Conservation (phyloP, 2,329 filamentous ascomycete species). For the Hymenoscyphus fructigenus region DNA sequence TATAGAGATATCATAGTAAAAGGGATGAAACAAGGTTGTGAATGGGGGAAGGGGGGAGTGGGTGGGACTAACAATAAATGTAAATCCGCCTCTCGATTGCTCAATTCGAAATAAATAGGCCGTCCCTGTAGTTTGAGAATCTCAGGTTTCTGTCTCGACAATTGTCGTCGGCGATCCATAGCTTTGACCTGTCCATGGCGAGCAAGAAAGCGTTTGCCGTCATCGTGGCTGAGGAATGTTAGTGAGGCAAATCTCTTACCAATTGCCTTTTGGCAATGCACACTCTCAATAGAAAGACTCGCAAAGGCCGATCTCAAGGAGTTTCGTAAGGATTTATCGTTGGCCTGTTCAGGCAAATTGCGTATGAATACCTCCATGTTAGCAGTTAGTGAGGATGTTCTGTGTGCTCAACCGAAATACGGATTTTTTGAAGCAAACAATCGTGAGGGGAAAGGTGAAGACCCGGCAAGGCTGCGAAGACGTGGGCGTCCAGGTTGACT, state of each 20-base stretch:
- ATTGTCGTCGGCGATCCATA: not conserved
- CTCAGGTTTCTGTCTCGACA: not conserved
- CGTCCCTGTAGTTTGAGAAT: conserved; percentile 19
- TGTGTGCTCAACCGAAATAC: not conserved
- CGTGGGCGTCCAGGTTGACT: no score
- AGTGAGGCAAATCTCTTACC: conserved; percentile 44
- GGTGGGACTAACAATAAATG: conserved; percentile 15
- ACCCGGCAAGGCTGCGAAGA: no score
- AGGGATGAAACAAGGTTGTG: no score
- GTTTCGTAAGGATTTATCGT: conserved; percentile 13
- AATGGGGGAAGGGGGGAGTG: no score
- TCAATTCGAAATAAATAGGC: conserved; percentile 30
- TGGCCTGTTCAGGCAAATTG: conserved; percentile 11
- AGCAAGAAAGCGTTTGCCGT: conserved; percentile 46
- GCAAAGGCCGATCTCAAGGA: conserved; percentile 14
- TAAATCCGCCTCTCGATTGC: conserved; percentile 26
- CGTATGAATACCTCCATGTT: conserved; percentile 12
- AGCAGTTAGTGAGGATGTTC: no score
- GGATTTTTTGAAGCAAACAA: no score
- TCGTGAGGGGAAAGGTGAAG: no score
- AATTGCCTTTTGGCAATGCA: conserved; percentile 44
- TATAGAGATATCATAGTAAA: no score
- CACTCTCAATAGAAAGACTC: conserved; percentile 41
- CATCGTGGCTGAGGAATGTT: conserved; percentile 43
- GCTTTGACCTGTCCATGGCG: conserved; percentile 23